Base-by-base conservation (phyloP, 169 alveolate species). In the Cryptosporidium ryanae region DNA sequence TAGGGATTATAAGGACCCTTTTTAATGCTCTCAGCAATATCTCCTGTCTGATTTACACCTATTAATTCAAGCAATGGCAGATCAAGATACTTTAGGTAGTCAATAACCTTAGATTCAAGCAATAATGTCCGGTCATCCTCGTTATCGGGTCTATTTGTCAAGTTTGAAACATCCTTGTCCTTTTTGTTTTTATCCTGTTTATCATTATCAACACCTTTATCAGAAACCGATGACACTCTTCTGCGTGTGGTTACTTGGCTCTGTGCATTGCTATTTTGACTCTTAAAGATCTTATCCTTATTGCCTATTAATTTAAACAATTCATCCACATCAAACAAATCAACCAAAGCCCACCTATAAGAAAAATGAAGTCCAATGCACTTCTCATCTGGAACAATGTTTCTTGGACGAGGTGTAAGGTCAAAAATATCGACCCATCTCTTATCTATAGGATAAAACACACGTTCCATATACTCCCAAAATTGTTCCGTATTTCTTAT, bases 401-500 rank as follows among this genome's bases (percentile, higher is more conserved):
- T 61, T 4, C 18, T 38, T 46, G 87, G 87, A 21, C 87, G 64
- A 23, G 76, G 76, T n/a, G 87, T 43, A 76, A 76, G 71, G 31
- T 76, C 87, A 50, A 76, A 38, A 10, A 76, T 25, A 8, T 55
- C 63, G 4, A 76, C 31, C 87, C 87, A 76, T 27, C 87, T 54
- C 43, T 55, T 71, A 76, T 76, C 87, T 21, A 76, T 38, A 4
- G 87, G 87, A 46, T 76, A 76, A 29, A 76, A 76, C 63, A 76
- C 87, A 76, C 87, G 87, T 55, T 76, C 87, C 49, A 76, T 32
- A 23, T 55, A 55, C 44, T 76, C 87, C 87, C 87, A 76, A 59
- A 76, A 76, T 61, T 76, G 87, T 13, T 76, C 87, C 1, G 87
- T 76, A 43, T 76, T 76, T 44, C 87, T 55, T 59, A 76, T 46